Conservation (phyloP, 2,329 filamentous ascomycete species). For the Phaeoacremonium minimum region DNA sequence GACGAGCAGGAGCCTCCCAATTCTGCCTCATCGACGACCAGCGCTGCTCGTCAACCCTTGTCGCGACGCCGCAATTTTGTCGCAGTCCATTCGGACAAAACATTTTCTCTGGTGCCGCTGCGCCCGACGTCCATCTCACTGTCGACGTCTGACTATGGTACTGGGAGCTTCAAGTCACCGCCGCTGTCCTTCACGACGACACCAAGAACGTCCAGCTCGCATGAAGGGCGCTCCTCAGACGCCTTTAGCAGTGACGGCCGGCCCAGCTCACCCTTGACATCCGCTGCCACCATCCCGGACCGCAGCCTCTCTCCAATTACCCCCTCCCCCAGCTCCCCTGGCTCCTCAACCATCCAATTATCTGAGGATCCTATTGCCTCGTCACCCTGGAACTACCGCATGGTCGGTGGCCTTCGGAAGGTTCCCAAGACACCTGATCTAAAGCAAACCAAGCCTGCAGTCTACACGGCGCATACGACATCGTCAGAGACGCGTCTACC, state of each 20-base stretch:
- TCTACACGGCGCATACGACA: constrained; percentile 16
- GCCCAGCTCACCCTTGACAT: constrained; percentile 42
- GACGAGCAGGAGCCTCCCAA: constrained; percentile 15
- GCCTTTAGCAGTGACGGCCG: constrained; percentile 39
- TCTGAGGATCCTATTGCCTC: constrained; percentile 26
- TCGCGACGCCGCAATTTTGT: constrained; percentile 41
- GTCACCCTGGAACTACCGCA: constrained; percentile 48
- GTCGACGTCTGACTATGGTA: constrained; percentile 10
- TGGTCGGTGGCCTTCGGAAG: constrained; percentile 51
- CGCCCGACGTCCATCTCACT: constrained; percentile 11
- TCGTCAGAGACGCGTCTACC: constrained; percentile 22
- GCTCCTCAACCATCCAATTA: constrained; percentile 26
- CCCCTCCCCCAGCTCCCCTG: constrained; percentile 21
- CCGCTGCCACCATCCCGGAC: constrained; percentile 34
- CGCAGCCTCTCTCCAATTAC: constrained; percentile 31
- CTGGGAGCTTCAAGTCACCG: constrained; percentile 33
- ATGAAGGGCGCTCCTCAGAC: constrained; percentile 43
- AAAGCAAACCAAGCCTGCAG: constrained; percentile 32
- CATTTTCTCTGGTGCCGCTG: constrained; percentile 45
- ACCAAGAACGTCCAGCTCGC: constrained; percentile 40
- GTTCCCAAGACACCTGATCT: constrained; percentile 39
- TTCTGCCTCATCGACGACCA: constrained; percentile 12
- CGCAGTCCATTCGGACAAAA: constrained; percentile 52
- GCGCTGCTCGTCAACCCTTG: constrained; percentile 20
- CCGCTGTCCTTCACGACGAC: constrained; percentile 29